A percentile compares a stretch with the other conserved stretches of the same genome.
These are phyloP conservation scores for Cercospora sp. DNA, from an alignment of 2,329 filamentous ascomycete genomes.

Conservation along the genomic window DNA sequence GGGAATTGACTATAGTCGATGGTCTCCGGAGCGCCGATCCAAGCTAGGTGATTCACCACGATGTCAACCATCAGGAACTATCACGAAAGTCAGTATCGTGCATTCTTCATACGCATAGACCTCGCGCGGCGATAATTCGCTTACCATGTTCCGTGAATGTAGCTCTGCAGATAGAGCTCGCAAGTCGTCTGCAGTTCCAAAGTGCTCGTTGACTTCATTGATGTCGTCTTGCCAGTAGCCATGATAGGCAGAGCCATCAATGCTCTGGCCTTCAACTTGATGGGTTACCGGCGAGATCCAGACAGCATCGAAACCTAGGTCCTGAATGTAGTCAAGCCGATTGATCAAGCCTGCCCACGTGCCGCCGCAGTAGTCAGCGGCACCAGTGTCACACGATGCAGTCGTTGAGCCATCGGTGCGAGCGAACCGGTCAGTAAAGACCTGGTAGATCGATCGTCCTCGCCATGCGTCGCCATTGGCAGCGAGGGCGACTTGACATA, in stretches of 20 bases:
- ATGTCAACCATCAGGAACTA: slow-evolving; percentile 44
- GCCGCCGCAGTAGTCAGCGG: slow-evolving; percentile 59
- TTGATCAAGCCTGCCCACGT: slow-evolving; percentile 60
- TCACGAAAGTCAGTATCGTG: background rate
- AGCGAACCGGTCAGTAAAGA: slow-evolving; percentile 47
- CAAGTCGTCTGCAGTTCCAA: slow-evolving; percentile 42
- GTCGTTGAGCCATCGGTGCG: slow-evolving; percentile 44
- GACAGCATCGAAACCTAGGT: slow-evolving; percentile 40
- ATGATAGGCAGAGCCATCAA: slow-evolving; percentile 51
- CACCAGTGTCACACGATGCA: slow-evolving; percentile 39
- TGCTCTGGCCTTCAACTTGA: slow-evolving; percentile 43
- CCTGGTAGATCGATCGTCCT: slow-evolving; percentile 44
- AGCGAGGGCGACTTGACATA: slow-evolving; percentile 25
- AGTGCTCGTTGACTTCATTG: slow-evolving; percentile 43
- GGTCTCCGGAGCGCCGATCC: slow-evolving; percentile 30
- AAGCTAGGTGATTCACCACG: slow-evolving; percentile 43
- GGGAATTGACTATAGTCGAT: slow-evolving; percentile 40
- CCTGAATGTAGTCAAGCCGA: slow-evolving; percentile 63
- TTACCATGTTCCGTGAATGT: slow-evolving; percentile 41
- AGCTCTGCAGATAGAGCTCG: slow-evolving; percentile 38
- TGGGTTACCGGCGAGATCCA: slow-evolving; percentile 60
- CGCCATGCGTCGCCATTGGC: slow-evolving; percentile 41
- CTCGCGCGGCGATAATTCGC: slow-evolving; percentile 1
- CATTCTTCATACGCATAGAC: background rate
- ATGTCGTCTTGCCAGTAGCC: slow-evolving; percentile 58